Evolutionary conservation across 2,329 filamentous ascomycete species (phyloP), one percentile per base, ranked within the genome.

Genomic region (Colletotrichum melonis): DNA sequence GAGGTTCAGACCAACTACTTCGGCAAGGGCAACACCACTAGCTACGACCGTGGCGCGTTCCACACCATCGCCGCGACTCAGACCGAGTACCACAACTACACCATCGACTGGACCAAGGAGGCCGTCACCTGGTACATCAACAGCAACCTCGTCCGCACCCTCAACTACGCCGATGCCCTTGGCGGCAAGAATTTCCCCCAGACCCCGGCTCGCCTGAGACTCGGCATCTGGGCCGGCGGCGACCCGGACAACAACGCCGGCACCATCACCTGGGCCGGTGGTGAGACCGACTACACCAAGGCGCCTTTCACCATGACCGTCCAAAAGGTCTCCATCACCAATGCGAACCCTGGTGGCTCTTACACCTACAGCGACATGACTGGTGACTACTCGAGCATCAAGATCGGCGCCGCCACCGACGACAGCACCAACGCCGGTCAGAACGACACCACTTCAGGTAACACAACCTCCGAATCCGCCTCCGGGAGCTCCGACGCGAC

Each of bases 1-100:
- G 86, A 94, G 77, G 93, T 94, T 4, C 94, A 97, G 82, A 92
- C 89, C 78, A 97, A 98, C 84, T 97, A 96, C 84, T 94, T 93
- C 80, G 90, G 91, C 81, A 92, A 93, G 84, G 92, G 92, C 67
- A 87, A 94, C 81, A 91, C 89, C 35, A 89, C 90, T 7, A 87
- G 87, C 46, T 93, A 89, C 78, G 89, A 93, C 80, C 90, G 92
- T 70, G 91, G 89, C 77, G 85, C 85, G 35, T 89, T 88, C 82
- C 85, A 89, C 77, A 75, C 83, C n/a, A 86, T 93, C 66, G 82
- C 80, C 22, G 83, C 83, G 46, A 12, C 71, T 32, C 71, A 73
- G 56, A 57, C 22, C 60, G 63, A 69, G 46, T 84, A 81, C 76
- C 88, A 90, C 81, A 90, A 88, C 69, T 91, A 91, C 78, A 86